Evolutionary conservation across 345 rosid species (phyloP).

Genomic region (rapeseed (Brassica napus)): Da-Ae NC_063434.1:10016001-10016500

Average conservation of each 20-base stretch:
- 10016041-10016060: conserved; percentile 99
- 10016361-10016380: conserved; percentile 98
- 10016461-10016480: conserved; percentile 89
- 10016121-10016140: conserved; percentile 99
- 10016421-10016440: not conserved
- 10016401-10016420: not conserved
- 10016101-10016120: conserved; percentile 99
- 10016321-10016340: conserved; percentile 94
- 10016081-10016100: conserved; percentile 98
- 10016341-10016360: conserved; percentile 99
- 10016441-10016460: conserved; percentile 26
- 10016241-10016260: conserved; percentile 98
- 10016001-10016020: conserved; percentile 95
- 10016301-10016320: conserved; percentile 73
- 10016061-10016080: conserved; percentile 97
- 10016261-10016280: conserved; percentile 96
- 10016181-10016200: conserved; percentile 96
- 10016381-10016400: conserved; percentile 97
- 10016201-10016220: conserved; percentile 98
- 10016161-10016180: conserved; percentile 90
- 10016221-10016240: conserved; percentile 98
- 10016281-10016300: conserved; percentile 99
- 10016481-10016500: conserved; percentile 83
- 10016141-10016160: conserved; percentile 95
- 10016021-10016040: conserved; percentile 99